phyloP scores from a whole-genome alignment of 1,284 basidiomycete species.

The Ganoderma sinense region DNA sequence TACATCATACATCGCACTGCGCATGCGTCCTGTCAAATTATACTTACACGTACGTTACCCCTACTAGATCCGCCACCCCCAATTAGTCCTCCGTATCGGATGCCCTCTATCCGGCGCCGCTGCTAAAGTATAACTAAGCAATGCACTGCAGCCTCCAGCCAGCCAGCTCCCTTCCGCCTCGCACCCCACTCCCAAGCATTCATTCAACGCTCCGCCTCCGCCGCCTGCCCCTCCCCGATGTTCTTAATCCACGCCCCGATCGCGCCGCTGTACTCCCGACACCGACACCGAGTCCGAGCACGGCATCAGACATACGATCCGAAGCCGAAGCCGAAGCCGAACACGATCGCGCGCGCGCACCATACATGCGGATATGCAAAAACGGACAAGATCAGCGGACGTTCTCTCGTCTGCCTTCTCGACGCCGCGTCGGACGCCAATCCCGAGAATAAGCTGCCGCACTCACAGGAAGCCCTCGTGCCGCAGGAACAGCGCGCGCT shows the following conservation, averaged over 20 bases:
- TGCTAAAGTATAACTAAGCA: slow-evolving; percentile 10
- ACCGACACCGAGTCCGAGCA: background rate
- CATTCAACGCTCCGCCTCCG: background rate
- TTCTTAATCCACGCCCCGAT: slow-evolving; percentile 98
- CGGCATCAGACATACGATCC: background rate
- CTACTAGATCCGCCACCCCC: slow-evolving; percentile 24
- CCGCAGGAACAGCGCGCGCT: slow-evolving; percentile 94
- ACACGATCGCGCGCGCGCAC: background rate
- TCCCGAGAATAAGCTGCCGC: slow-evolving; percentile 7
- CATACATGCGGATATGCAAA: slow-evolving; percentile 4
- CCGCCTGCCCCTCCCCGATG: slow-evolving; percentile 52
- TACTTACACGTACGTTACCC: slow-evolving; percentile 27
- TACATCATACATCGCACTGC: slow-evolving; percentile 2
- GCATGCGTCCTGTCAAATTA: slow-evolving; percentile 21
- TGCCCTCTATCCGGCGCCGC: slow-evolving; percentile 9
- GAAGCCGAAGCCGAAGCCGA: slow-evolving; percentile 4
- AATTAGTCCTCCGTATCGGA: slow-evolving; percentile 15
- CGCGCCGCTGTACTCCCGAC: slow-evolving; percentile 64
- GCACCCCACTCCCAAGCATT: background rate
- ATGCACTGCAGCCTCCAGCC: background rate
- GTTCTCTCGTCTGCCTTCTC: background rate
- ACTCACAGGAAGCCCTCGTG: slow-evolving; percentile 98
- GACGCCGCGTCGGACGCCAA: slow-evolving; percentile 7
- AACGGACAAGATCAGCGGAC: slow-evolving; percentile 11
- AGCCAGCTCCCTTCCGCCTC: background rate